These are phyloP conservation scores for Coniochaeta sp. DNA, from an alignment of 2,329 filamentous ascomycete genomes.

Conservation along the genomic window DNA sequence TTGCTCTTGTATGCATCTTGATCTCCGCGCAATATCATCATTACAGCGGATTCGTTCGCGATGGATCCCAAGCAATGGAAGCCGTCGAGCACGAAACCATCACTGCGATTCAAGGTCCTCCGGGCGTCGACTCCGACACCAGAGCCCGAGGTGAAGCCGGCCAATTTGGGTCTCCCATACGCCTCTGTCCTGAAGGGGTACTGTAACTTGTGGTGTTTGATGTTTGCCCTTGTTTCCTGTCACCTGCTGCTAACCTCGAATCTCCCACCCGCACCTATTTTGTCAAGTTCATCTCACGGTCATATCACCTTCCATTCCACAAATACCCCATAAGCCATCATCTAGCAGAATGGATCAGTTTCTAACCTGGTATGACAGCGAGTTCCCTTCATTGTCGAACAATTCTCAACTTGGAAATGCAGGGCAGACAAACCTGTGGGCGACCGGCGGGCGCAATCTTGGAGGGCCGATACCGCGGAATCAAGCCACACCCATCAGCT, in stretches of 20 bases:
- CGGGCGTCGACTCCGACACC: not conserved
- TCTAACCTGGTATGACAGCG: constrained; percentile 30
- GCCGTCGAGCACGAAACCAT: not conserved
- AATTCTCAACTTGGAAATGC: constrained; percentile 45
- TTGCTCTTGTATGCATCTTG: not conserved
- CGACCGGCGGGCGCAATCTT: constrained; percentile 39
- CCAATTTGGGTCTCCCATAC: constrained; percentile 11
- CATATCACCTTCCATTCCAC: not conserved
- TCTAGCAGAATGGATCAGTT: not conserved
- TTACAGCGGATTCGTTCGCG: not conserved
- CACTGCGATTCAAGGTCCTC: not conserved
- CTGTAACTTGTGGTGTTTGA: not conserved
- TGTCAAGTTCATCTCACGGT: not conserved
- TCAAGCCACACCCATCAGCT: constrained; percentile 39
- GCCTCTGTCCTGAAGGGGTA: constrained; percentile 19
- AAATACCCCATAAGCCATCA: constrained; percentile 15
- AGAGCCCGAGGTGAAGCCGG: not conserved
- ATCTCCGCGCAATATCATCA: not conserved
- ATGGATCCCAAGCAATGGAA: not conserved
- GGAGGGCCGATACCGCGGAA: constrained; percentile 42
- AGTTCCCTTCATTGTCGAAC: constrained; percentile 59
- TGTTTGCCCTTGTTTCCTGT: not conserved
- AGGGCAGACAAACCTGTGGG: constrained; percentile 47
- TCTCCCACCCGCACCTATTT: not conserved
- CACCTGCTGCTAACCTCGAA: not conserved